Conservation (phyloP, 169 alveolate genomes). For the Eimeria sp. region DNA sequence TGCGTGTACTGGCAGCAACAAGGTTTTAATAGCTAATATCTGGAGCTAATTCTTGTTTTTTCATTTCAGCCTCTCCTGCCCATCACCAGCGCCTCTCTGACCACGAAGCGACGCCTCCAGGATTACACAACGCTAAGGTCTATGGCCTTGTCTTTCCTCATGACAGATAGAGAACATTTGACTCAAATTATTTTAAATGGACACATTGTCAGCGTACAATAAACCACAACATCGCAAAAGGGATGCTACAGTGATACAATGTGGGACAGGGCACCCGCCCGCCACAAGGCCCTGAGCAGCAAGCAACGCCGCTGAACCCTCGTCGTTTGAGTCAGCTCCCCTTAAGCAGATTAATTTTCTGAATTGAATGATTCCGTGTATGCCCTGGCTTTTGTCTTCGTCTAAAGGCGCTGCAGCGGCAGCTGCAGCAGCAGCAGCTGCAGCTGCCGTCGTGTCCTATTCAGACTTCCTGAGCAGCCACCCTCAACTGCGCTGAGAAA, state of each 20-base stretch:
- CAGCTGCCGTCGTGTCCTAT: constrained; percentile 1
- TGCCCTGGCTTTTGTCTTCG: background rate
- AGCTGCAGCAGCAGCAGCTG: constrained; percentile 34
- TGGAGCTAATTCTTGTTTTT: background rate
- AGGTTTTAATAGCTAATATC: background rate
- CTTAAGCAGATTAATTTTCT: background rate
- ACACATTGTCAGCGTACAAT: background rate
- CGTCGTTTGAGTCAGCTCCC: background rate
- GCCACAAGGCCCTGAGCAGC: constrained; percentile 53
- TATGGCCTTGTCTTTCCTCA: background rate
- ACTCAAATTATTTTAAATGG: background rate
- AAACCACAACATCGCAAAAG: background rate
- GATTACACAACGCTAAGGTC: background rate
- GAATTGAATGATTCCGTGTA: background rate
- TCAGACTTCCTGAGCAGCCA: background rate
- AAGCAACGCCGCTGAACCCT: constrained; percentile 29
- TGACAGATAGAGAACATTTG: background rate
- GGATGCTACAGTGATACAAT: constrained; percentile 1
- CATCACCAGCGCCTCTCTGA: background rate
- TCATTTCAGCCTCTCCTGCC: background rate
- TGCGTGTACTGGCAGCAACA: background rate
- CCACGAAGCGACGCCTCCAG: constrained; percentile 13
- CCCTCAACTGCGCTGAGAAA: background rate
- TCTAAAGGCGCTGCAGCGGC: constrained; percentile 15
- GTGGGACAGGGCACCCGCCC: constrained; percentile 52